Conservation (phyloP, 148 eudicot genomes). For the Silene latifolia region DNA sequence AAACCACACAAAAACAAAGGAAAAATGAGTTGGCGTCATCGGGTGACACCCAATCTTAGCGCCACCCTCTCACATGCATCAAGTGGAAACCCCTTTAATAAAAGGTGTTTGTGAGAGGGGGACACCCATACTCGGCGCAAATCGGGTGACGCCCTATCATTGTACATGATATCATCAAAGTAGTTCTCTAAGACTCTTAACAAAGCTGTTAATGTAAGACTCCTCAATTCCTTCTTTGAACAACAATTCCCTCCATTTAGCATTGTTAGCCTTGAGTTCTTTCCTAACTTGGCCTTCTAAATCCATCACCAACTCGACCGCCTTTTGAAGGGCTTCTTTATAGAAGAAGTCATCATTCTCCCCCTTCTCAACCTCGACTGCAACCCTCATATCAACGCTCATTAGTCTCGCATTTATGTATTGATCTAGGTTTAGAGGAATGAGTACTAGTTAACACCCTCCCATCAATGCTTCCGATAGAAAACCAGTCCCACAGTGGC, state of each 20-base stretch:
- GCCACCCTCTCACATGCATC: no score
- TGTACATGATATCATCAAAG: no score
- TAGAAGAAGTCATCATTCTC: conserved; percentile 14
- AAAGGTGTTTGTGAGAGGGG: no score
- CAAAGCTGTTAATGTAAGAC: conserved; percentile 9
- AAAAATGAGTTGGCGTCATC: no score
- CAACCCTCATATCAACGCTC: conserved; percentile 21
- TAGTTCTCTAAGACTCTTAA: background rate
- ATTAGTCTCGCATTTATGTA: conserved; percentile 35
- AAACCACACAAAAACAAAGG: no score
- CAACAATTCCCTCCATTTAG: conserved; percentile 19
- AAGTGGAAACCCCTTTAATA: no score
- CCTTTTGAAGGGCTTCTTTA: background rate
- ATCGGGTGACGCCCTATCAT: no score
- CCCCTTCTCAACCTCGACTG: conserved; percentile 18
- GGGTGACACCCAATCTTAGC: no score
- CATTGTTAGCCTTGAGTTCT: conserved; percentile 19
- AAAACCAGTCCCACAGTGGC: conserved; percentile 24
- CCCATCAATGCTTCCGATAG: conserved; percentile 22
- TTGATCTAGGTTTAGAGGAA: conserved; percentile 34
- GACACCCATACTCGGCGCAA: no score
- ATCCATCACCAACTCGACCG: conserved; percentile 11
- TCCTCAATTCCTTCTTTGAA: conserved; percentile 20
- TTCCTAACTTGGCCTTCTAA: background rate
- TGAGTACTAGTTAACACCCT: conserved; percentile 40